phyloP scores from a whole-genome alignment of 306 rosid species.

The Cicer bijugum region DNA sequence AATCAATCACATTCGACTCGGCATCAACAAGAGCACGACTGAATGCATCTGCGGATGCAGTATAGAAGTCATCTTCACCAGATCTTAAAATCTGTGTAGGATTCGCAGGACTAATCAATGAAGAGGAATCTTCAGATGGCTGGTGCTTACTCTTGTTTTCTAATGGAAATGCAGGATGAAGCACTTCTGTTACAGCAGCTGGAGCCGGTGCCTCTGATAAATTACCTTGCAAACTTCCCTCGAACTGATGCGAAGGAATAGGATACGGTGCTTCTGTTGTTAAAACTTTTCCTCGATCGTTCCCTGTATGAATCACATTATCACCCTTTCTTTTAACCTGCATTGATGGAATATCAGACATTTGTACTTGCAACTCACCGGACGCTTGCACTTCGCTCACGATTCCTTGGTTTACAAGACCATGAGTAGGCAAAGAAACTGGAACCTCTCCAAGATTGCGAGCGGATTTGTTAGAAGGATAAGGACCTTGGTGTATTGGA shows the following conservation, averaged over 20 bases:
- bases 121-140: constrained; percentile 55
- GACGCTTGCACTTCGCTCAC: constrained; percentile 48
- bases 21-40: constrained; percentile 55
- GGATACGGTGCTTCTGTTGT: constrained; percentile 49
- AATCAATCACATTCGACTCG: constrained; percentile 66
- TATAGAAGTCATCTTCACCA: constrained; percentile 54
- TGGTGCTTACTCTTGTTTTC: constrained; percentile 61
- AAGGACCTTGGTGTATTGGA: constrained; percentile 54
- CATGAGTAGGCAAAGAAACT: constrained; percentile 52
- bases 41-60: constrained; percentile 54
- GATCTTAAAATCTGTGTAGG: constrained; percentile 55
- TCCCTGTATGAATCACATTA: constrained; percentile 52
- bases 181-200: constrained; percentile 50
- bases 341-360: constrained; percentile 50
- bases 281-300: constrained; percentile 48
- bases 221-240: constrained; percentile 45
- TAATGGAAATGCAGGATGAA: constrained; percentile 47
- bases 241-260: constrained; percentile 48
- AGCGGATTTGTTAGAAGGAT: constrained; percentile 50
- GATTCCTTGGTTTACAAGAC: constrained; percentile 51
- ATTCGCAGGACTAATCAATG: constrained; percentile 52
- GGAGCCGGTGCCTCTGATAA: constrained; percentile 53
- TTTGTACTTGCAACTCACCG: constrained; percentile 49
- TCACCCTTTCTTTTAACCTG: constrained; percentile 58
- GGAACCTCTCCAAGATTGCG: constrained; percentile 49